These are phyloP conservation scores for Daldinia concentrica DNA, from an alignment of 495 filamentous ascomycete species.

Conservation along the genomic window DNA sequence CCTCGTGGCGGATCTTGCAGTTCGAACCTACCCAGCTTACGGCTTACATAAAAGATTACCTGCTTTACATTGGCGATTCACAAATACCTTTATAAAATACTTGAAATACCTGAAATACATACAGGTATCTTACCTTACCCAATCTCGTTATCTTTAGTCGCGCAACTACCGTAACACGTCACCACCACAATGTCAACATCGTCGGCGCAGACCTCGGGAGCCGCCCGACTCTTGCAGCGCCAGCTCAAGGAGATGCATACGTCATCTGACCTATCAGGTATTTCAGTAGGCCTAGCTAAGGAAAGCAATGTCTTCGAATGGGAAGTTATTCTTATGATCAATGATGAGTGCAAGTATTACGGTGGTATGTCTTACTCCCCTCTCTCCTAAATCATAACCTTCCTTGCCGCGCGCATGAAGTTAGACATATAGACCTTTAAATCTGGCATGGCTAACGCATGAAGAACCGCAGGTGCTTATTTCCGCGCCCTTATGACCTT, in stretches of 20 bases:
- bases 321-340: constrained; percentile 99
- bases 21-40: not conserved
- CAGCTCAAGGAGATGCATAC: constrained; percentile 95
- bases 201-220: constrained; percentile 49
- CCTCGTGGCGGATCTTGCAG: not conserved
- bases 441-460: constrained; percentile 11
- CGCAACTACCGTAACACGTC: constrained; percentile 1
- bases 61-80: not conserved
- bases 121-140: not conserved
- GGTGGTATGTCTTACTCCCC: constrained; percentile 65
- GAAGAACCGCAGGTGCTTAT: constrained; percentile 73
- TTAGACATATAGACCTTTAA: not conserved
- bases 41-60: not conserved
- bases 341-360: constrained; percentile 94
- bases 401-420: not conserved
- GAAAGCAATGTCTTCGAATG: constrained; percentile 95
- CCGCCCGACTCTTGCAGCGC: constrained; percentile 79
- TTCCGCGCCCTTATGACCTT: constrained; percentile 85
- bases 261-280: constrained; percentile 89
- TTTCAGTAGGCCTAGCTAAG: constrained; percentile 87
- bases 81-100: not conserved
- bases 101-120: no score
- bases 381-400: not conserved
- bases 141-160: not conserved
- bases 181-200: constrained; percentile 37